A percentile compares a stretch with the other conserved stretches of the same genome.
Evolutionary conservation across 768 basidiomycete species (phyloP).

Genomic region (Boletus subparvulus): DNA sequence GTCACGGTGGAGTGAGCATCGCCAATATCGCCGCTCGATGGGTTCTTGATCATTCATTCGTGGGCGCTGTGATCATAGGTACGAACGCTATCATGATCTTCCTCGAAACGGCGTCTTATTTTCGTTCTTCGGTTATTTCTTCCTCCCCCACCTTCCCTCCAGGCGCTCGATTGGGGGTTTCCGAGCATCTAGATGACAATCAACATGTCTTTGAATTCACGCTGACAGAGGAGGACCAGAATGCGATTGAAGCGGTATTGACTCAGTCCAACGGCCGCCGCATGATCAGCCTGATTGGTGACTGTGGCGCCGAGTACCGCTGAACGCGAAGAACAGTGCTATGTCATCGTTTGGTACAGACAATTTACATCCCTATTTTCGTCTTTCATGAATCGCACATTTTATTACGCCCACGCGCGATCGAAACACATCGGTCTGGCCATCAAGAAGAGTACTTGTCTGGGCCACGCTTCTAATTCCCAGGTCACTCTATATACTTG

Average conservation of each 20-base stretch:
- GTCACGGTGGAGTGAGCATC: constrained; percentile 63
- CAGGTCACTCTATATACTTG: background rate
- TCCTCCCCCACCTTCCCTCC: background rate
- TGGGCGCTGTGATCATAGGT: constrained; percentile 82
- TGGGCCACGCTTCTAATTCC: background rate
- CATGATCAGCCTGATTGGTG: constrained; percentile 70
- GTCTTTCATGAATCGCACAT: background rate
- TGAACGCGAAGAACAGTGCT: background rate
- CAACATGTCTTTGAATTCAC: constrained; percentile 56
- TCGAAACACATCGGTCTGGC: background rate
- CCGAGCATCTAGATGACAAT: constrained; percentile 74
- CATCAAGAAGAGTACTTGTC: background rate
- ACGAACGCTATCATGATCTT: constrained; percentile 4
- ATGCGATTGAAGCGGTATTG: constrained; percentile 63
- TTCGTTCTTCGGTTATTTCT: background rate
- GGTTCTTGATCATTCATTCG: constrained; percentile 76
- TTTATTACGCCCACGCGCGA: background rate
- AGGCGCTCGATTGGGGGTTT: constrained; percentile 75
- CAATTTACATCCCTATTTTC: background rate
- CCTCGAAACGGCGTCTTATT: background rate
- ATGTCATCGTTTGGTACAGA: background rate
- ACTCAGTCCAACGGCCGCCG: constrained; percentile 57
- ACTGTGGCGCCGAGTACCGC: constrained; percentile 85
- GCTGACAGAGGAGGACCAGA: constrained; percentile 55
- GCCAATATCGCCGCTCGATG: constrained; percentile 80